Evolutionary conservation across 2,329 filamentous ascomycete genomes (phyloP).

Genomic region (Lasiodiplodia hormozganensis): DNA sequence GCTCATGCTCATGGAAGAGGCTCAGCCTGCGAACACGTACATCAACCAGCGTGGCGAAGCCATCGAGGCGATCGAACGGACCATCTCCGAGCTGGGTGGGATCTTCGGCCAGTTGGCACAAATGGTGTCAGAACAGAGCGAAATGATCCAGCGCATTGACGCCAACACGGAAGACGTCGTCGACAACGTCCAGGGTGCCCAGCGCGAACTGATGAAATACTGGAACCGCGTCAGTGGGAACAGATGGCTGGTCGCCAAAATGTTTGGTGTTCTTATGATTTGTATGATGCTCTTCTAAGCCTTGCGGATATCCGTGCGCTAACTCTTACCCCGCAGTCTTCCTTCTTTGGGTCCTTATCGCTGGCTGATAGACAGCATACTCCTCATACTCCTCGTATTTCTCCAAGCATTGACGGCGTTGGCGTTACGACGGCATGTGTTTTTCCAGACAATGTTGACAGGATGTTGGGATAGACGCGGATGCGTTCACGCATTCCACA

Average conservation of each 20-base stretch:
- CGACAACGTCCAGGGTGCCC: constrained; percentile 96
- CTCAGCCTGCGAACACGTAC: constrained; percentile 82
- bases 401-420: constrained; percentile 8
- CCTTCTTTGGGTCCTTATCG: constrained; percentile 72
- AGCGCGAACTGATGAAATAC: constrained; percentile 94
- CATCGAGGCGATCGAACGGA: constrained; percentile 95
- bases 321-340: constrained; percentile 41
- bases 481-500: neutral
- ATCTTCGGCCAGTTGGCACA: constrained; percentile 94
- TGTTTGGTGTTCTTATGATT: constrained; percentile 92
- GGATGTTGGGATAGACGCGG: constrained; percentile 16
- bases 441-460: constrained; percentile 10
- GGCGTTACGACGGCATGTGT: constrained; percentile 11
- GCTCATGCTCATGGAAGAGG: constrained; percentile 86
- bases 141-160: constrained; percentile 97
- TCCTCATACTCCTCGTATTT: neutral
- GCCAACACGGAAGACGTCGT: constrained; percentile 98
- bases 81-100: constrained; percentile 87
- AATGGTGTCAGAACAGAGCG: constrained; percentile 97
- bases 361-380: constrained; percentile 49
- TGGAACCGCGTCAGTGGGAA: constrained; percentile 95
- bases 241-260: constrained; percentile 87
- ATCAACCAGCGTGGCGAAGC: constrained; percentile 94
- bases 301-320: neutral
- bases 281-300: constrained; percentile 58